Evolutionary conservation across 768 basidiomycete genomes (phyloP).

Genomic region (Suillus cothurnatus): DNA sequence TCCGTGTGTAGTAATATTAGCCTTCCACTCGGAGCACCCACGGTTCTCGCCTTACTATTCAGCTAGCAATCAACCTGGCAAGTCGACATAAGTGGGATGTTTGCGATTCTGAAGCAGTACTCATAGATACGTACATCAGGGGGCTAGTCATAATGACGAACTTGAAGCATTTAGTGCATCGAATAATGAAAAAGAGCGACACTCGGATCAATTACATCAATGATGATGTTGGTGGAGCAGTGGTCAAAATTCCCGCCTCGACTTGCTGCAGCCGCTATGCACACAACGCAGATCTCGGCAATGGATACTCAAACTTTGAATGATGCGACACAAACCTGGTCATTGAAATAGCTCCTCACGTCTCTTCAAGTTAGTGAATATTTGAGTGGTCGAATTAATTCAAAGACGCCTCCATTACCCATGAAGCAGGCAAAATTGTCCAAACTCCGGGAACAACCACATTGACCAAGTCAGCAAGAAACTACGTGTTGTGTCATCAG

Average conservation of each 20-base stretch:
- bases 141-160: too few relatives aligned
- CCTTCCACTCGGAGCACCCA: too few relatives aligned
- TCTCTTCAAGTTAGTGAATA: not conserved
- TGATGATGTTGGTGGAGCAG: not conserved
- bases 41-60: not conserved
- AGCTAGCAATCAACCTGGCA: too few relatives aligned
- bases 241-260: not conserved
- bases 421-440: too few relatives aligned
- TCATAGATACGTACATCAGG: too few relatives aligned
- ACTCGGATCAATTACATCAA: not conserved
- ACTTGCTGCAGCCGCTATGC: not conserved
- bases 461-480: not conserved
- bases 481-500: not conserved
- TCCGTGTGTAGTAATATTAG: not conserved
- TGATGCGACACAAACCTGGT: not conserved
- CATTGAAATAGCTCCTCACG: not conserved
- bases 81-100: not conserved
- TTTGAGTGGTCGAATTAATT: not conserved
- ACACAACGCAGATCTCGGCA: not conserved
- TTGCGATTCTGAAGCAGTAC: too few relatives aligned
- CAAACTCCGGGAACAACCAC: too few relatives aligned
- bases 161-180: too few relatives aligned
- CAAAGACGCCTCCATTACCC: not conserved
- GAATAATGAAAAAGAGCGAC: too few relatives aligned
- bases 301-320: not conserved